Evolutionary conservation across 2,329 filamentous ascomycete species (phyloP), one percentile per base, ranked within the genome.

Genomic region (Exophiala viscosa): DNA sequence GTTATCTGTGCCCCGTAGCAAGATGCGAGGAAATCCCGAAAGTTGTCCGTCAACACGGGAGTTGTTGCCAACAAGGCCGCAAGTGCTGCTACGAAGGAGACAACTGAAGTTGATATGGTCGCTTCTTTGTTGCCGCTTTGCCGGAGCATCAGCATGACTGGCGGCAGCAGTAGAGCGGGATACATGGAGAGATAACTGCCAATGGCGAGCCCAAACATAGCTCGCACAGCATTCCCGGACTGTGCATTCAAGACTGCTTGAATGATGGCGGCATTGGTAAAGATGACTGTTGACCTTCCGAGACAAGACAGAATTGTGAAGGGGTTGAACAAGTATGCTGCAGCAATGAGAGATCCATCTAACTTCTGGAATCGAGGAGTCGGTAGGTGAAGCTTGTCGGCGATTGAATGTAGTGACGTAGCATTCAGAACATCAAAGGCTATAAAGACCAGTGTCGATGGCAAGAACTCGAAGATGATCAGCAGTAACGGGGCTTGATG

Each of bases 1-100:
- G 93, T 84, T 34, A 99, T 79, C 63, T 96, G 91, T 42, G 95
- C 89, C 62, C 92, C 90, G 70, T 99, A 99, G 0, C 93, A 96
- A 15, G 90, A 90, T 6, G 80, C 72, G 15, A 97, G 71, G 65
- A 97, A 99, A 57, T 91, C 85, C 88, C 88, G 95, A 1, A 90
- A 95, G 57, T 83, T 78, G 31, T 79, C 84, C 1, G 87, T 88
- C 14, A 96, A 77, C 15, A 63, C 18, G n/a, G 52, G 50, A 5
- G 59, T 60, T 5, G 50, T 53, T 3, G n/a, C 49, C 10, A 63
- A 43, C 15, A 61, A 46, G 5, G 56, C 50, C 18, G 48, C 52
- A 3, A 60, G 35, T 8, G 51, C 54, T 33, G 36, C 55, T 2
- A 65, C 41, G 23, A 70, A 45, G 9, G 55, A 50, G 6, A 59